A percentile compares a stretch with the other conserved stretches of the same genome.
phyloP scores from a whole-genome alignment of 768 basidiomycete species.

The Phylloporus arenicola region DNA sequence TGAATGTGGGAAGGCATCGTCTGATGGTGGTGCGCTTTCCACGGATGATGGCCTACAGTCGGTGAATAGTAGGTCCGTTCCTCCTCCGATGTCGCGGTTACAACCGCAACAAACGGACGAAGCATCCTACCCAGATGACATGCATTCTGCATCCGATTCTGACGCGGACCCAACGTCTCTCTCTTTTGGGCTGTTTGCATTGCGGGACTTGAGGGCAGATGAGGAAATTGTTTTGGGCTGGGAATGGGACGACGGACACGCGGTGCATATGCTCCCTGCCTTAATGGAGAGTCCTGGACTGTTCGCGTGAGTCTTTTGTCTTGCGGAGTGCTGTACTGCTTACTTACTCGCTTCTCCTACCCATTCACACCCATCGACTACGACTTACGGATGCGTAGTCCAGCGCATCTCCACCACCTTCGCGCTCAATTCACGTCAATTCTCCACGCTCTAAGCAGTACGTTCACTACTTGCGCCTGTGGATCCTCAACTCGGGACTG shows the following conservation, averaged over 20 bases:
- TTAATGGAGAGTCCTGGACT: constrained; percentile 52
- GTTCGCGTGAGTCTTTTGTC: constrained; percentile 47
- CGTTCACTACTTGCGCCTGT: constrained; percentile 73
- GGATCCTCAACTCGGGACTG: constrained; percentile 59
- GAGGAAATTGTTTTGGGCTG: constrained; percentile 89
- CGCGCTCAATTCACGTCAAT: constrained; percentile 65
- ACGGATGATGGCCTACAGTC: constrained; percentile 1
- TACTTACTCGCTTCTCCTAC: not conserved
- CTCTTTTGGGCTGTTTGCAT: constrained; percentile 76
- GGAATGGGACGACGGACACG: constrained; percentile 96
- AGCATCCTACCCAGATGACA: constrained; percentile 18
- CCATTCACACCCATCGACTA: not conserved
- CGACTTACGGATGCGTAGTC: constrained; percentile 27
- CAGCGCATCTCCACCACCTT: constrained; percentile 46
- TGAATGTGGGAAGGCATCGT: constrained; percentile 9
- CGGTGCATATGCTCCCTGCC: constrained; percentile 72
- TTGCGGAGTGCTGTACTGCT: not conserved
- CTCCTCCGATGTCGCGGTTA: constrained; percentile 6
- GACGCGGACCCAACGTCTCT: constrained; percentile 38
- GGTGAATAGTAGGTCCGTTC: constrained; percentile 7
- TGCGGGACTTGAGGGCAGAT: constrained; percentile 63
- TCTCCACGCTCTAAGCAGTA: constrained; percentile 62
- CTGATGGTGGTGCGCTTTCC: constrained; percentile 1
- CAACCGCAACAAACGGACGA: constrained; percentile 11
- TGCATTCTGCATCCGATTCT: constrained; percentile 9